phyloP scores from a whole-genome alignment of 2,329 filamentous ascomycete genomes.

The Colletotrichum sp. region DNA sequence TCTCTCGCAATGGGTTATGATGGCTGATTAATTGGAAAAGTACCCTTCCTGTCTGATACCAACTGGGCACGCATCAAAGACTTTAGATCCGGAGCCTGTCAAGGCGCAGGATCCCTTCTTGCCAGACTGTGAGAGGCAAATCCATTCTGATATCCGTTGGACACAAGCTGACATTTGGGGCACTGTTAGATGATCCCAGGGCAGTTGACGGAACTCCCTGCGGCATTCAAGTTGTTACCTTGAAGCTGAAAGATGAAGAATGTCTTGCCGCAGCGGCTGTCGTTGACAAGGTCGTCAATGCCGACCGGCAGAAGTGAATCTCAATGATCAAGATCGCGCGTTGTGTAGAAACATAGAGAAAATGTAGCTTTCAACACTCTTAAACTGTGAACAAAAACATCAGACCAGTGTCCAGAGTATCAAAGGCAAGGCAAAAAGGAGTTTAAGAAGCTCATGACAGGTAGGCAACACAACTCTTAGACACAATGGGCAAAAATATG shows the following conservation, averaged over 20 bases:
- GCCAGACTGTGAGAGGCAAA: not conserved
- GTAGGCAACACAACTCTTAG: not conserved
- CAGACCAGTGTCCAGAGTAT: rapidly evolving
- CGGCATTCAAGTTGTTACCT: not conserved
- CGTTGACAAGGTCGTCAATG: not conserved
- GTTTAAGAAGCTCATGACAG: rapidly evolving
- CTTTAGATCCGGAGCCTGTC: not conserved
- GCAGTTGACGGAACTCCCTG: not conserved
- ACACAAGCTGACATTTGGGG: not conserved
- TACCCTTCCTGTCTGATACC: not conserved
- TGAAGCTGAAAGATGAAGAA: not conserved
- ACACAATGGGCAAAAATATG: not conserved
- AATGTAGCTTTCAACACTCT: rapidly evolving
- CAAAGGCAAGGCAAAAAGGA: not conserved
- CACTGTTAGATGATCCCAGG: not conserved
- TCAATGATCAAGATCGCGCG: not conserved
- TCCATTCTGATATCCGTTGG: not conserved
- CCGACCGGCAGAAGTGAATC: not conserved
- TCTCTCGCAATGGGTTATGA: not conserved
- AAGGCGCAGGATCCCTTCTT: not conserved
- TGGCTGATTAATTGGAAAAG: not conserved
- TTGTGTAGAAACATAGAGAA: not conserved
- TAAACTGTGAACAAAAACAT: not conserved
- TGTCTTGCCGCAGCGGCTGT: not conserved
- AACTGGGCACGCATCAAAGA: not conserved